Percentiles rank a stretch among this genome's conserved stretches.
Conservation (phyloP, 2,329 filamentous ascomycete species). For the Acrodontium crateriforme region DNA sequence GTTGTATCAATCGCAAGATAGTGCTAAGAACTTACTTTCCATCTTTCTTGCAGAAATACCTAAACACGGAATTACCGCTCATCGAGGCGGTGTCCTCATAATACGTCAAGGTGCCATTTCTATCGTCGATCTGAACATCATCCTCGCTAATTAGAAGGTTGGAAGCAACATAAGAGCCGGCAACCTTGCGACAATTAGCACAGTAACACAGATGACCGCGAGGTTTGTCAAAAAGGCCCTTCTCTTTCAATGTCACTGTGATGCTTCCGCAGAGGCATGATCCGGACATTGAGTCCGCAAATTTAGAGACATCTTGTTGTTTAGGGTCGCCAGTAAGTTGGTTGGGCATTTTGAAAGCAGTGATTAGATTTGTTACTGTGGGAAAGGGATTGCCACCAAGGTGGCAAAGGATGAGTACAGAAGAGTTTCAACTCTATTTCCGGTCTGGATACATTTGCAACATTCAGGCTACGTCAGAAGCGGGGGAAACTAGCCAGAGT, state of each 20-base stretch:
- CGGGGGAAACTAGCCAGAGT: too few species aligned
- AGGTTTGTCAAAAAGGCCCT: constrained; percentile 31
- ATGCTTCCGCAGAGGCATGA: constrained; percentile 35
- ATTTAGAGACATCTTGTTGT: constrained; percentile 19
- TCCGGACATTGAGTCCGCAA: constrained; percentile 24
- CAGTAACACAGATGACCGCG: constrained; percentile 39
- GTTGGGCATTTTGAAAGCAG: constrained; percentile 12
- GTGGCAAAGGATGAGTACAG: too few species aligned
- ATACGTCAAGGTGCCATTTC: constrained; percentile 30
- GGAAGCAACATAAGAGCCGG: constrained; percentile 29
- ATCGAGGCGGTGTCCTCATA: constrained; percentile 32
- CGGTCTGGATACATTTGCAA: too few species aligned
- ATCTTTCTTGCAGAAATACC: constrained; percentile 34
- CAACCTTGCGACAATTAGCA: constrained; percentile 37
- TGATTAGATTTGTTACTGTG: too few species aligned
- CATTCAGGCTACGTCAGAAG: too few species aligned
- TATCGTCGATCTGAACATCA: constrained; percentile 33
- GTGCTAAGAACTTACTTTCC: constrained; percentile 30
- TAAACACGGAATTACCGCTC: constrained; percentile 32
- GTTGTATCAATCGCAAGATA: too few species aligned
- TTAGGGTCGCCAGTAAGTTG: constrained; percentile 28
- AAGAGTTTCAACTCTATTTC: too few species aligned
- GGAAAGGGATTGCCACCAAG: too few species aligned
- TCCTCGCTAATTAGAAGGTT: constrained; percentile 30
- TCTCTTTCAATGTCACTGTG: constrained; percentile 35